phyloP scores from a whole-genome alignment of 1,284 basidiomycete species.

The Takashimella tepidaria region DNA sequence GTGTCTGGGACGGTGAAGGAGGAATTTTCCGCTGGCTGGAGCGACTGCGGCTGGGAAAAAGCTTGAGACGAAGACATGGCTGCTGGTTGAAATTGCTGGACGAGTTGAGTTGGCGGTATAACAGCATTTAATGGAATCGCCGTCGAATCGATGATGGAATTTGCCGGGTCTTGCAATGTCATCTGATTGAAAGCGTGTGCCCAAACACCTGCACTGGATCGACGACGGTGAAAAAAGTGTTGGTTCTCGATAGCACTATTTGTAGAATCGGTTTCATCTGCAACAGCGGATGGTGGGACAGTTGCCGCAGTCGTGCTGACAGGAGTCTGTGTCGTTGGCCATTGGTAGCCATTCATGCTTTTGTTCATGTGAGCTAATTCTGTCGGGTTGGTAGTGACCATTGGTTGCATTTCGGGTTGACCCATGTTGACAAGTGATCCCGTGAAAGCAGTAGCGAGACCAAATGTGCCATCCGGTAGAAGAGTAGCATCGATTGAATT shows the following conservation, averaged over 20 bases:
- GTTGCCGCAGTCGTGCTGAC: background rate
- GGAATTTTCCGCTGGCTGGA: background rate
- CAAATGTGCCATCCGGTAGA: background rate
- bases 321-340: background rate
- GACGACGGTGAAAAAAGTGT: slow-evolving; percentile 15
- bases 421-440: background rate
- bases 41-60: background rate
- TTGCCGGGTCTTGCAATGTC: slow-evolving; percentile 28
- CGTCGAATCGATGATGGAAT: background rate
- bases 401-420: background rate
- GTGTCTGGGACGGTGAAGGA: slow-evolving; percentile 2
- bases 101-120: background rate
- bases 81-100: slow-evolving; percentile 1
- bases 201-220: slow-evolving; percentile 36
- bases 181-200: slow-evolving; percentile 39
- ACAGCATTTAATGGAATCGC: slow-evolving; percentile 1
- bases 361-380: background rate
- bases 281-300: background rate
- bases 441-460: background rate
- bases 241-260: slow-evolving; percentile 3
- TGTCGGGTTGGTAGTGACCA: background rate
- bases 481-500: background rate
- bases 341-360: background rate
- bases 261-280: slow-evolving; percentile 2
- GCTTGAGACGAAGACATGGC: background rate